Evolutionary conservation across 2,329 filamentous ascomycete species (phyloP), one percentile per base, ranked within the genome.

Genomic region (Penicillium crustosum): DNA sequence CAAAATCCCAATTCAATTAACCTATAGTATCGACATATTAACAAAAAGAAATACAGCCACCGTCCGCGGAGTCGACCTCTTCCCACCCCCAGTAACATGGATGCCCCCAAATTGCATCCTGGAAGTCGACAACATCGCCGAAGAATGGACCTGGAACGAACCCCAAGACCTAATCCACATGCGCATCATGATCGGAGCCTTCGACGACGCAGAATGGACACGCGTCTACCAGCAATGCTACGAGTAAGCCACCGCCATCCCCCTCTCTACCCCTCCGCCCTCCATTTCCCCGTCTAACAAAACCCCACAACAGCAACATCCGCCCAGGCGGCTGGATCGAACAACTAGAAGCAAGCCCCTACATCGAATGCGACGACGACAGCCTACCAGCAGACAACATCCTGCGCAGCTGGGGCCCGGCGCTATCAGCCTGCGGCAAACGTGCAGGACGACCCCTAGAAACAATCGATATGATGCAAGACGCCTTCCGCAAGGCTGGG

Each of bases 81-180:
- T 65, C 41, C 63, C 63, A 25, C 63, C 63, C n/a, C 63, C 63
- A 39, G 55, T 65, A 15, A 54, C 49, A 10, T 71, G 67, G 67
- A 58, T 66, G 38, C 66, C 68, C 13, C 68, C 69, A n/a, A 71
- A 71, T 55, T 69, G 64, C 41, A 47, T 60, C 12, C 61, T 71
- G 13, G 68, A 70, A 49, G 61, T 71, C 38, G 65, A 69, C 52
- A 65, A 71, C 53, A 55, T 62, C 13, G 61, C 64, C 41, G 56
- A 64, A 43, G 56, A 62, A 1, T 70, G 68, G 68, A 66, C 62
- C 3, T 67, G 62, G 59, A 55, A 53, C 8, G 57, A 68, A 52
- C 48, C 47, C 6, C 68, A 69, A 49, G 67, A 68, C 42, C 53
- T 68, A 4, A 66, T 70, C 45, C 68, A 70, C 53, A 64, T 64